Base-by-base conservation (phyloP, 2,329 filamentous ascomycete genomes). In the Cordyceps sp. region DNA sequence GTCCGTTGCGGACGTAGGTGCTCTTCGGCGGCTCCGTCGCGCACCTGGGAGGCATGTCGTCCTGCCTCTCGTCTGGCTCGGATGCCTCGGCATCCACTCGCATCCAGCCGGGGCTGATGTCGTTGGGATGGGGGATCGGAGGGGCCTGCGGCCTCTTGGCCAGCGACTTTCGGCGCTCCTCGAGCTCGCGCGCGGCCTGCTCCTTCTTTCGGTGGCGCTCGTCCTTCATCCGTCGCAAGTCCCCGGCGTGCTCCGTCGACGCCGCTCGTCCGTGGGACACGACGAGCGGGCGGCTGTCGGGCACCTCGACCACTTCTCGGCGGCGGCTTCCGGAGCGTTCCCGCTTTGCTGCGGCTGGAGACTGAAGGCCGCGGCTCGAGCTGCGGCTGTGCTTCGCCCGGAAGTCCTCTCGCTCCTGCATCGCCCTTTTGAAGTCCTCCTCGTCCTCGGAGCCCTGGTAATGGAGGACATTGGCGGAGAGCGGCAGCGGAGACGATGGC, bases 111-210 rank as follows among this genome's bases (percentile, higher is more conserved):
- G 47, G 45, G 15, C 45, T 45, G 27, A 73, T 54, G 36, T 71
- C 57, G 37, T 64, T 62, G 0, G 86, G 86, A 41, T 85, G 76
- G 5, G 82, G 76, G 37, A 94, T 92, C 0, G 73, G 61, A 0
- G 84, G 84, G 3, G 77, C 83, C 17, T 80, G 81, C 4, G 84
- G 80, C 31, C 84, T 71, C 34, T 82, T 71, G 15, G 81, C 83
- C 18, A 93, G 63, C 12, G 88, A 94, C 47, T 81, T 73, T 36
- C 88, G 76, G 19, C 88, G 74, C 45, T 90, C 82, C 53, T 94
- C 86, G 1, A 96, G 69, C 53, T 94, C 86, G 30, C 79, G 75
- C 7, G 85, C 84, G 9, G 80, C 80, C 30, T 74, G 62, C 41
- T 84, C 79, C 54, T 78, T 82, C 54, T 77, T 79, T 30, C 66